These are phyloP conservation scores for Ophiostoma himal-ulmi DNA, from an alignment of 2,329 filamentous ascomycete genomes.

Conservation along the genomic window DNA sequence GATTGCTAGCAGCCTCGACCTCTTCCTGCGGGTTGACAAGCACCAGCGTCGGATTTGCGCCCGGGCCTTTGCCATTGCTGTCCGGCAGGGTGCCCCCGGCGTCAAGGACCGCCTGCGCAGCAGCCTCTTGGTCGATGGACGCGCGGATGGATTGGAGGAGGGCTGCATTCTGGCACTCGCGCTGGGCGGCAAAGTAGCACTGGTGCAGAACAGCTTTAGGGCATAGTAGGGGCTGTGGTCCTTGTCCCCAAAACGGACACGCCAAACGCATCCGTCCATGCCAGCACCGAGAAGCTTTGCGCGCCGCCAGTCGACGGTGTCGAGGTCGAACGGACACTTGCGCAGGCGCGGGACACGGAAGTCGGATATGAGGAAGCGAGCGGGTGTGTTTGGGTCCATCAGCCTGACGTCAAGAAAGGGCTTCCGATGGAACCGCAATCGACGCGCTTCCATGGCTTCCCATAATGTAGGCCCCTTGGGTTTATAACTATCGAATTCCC, in stretches of 20 bases:
- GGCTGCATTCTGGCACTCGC: slow-evolving; percentile 7
- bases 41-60: background rate
- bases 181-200: slow-evolving; percentile 7
- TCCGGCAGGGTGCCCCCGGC: background rate
- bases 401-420: slow-evolving; percentile 14
- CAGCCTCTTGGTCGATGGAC: slow-evolving; percentile 2
- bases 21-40: background rate
- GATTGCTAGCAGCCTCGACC: background rate
- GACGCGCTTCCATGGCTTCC: slow-evolving; percentile 14
- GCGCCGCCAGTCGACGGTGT: slow-evolving; percentile 12
- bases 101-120: background rate
- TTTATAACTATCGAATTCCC: background rate
- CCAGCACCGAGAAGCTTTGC: slow-evolving; percentile 14
- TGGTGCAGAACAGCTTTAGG: slow-evolving; percentile 2
- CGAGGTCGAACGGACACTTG: slow-evolving; percentile 15
- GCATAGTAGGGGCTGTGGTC: background rate
- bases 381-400: slow-evolving; percentile 14
- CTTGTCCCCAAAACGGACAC: background rate
- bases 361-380: slow-evolving; percentile 1
- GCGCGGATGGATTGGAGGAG: background rate
- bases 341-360: slow-evolving; percentile 15
- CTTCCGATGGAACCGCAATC: slow-evolving; percentile 12
- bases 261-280: slow-evolving; percentile 13
- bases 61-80: background rate
- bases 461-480: slow-evolving; percentile 8